A percentile compares a stretch with the other conserved stretches of the same genome.
phyloP scores from a whole-genome alignment of 1,139 yeast species.

The Lodderomyces elongisporus region DNA sequence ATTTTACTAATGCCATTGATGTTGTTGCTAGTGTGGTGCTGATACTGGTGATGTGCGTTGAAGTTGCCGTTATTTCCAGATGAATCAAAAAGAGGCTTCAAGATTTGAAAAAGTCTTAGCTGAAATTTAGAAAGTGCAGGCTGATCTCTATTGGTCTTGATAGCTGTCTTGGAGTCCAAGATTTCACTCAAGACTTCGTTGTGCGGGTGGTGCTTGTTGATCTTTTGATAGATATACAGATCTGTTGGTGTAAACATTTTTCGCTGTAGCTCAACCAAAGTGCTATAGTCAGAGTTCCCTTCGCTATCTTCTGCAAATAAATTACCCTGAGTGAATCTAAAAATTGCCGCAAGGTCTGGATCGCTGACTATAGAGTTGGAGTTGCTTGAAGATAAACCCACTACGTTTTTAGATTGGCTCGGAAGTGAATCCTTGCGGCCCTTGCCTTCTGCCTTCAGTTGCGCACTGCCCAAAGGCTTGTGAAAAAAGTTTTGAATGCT shows the following conservation, averaged over 20 bases:
- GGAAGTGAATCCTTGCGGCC: conserved; percentile 9
- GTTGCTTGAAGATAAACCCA: conserved; percentile 38
- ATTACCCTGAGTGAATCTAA: conserved; percentile 37
- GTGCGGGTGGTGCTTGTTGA: conserved; percentile 16
- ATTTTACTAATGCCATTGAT: no score
- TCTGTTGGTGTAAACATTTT: conserved; percentile 39
- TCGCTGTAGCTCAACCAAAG: conserved; percentile 31
- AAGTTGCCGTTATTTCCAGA: no score
- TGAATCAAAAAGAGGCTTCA: conserved; percentile 11
- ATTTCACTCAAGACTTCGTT: conserved; percentile 15
- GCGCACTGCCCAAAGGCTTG: conserved; percentile 18
- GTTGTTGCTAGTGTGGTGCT: no score
- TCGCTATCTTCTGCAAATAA: conserved; percentile 23
- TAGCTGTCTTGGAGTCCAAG: conserved; percentile 2
- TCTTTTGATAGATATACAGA: conserved; percentile 28
- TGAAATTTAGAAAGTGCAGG: conserved; percentile 1
- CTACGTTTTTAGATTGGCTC: conserved; percentile 18
- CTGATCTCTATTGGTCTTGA: no score
- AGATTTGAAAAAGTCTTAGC: conserved; percentile 3
- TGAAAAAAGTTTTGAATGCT: conserved; percentile 36
- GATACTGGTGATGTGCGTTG: no score
- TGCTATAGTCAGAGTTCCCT: conserved; percentile 19
- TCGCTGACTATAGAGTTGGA: conserved; percentile 40
- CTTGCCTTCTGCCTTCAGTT: conserved; percentile 8
- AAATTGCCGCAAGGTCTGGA: conserved; percentile 28